A percentile compares a stretch with the other conserved stretches of the same genome.
phyloP scores from a whole-genome alignment of 169 alveolate species.

The Plasmodium inui region DNA sequence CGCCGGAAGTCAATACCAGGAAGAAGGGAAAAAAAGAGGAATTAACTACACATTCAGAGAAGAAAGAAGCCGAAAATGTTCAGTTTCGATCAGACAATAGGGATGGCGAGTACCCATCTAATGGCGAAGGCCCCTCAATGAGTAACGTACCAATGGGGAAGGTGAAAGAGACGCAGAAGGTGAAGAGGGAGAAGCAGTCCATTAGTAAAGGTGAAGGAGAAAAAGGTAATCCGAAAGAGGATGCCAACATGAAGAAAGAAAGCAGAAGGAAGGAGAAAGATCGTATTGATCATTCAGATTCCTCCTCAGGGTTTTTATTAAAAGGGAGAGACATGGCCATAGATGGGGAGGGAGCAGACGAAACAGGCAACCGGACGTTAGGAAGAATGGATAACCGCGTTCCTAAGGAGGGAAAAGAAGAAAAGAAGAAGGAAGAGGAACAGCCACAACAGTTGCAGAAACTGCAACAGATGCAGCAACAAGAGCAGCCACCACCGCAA shows the following conservation, averaged over 20 bases:
- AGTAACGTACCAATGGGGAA: neutral
- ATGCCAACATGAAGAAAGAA: neutral
- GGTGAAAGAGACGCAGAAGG: neutral
- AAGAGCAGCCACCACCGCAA: neutral
- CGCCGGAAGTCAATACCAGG: neutral
- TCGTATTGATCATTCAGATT: neutral
- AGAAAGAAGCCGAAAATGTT: neutral
- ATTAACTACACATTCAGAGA: neutral
- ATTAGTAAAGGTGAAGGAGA: neutral
- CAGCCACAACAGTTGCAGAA: too few relatives aligned
- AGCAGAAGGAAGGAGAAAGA: neutral
- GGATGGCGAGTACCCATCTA: neutral
- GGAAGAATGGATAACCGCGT: neutral
- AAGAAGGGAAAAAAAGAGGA: neutral
- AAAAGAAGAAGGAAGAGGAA: conserved; percentile 27
- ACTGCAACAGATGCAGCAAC: too few relatives aligned
- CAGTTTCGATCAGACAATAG: neutral
- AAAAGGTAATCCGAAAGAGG: neutral
- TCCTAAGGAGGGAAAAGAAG: neutral
- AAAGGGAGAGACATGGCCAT: neutral
- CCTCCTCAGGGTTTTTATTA: neutral
- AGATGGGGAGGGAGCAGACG: neutral
- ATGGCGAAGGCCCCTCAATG: neutral
- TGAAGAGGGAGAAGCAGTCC: neutral
- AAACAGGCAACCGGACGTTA: neutral